These are phyloP conservation scores for Plantago ovata DNA, from an alignment of 257 asterid genomes.

Conservation along the genomic window DNA sequence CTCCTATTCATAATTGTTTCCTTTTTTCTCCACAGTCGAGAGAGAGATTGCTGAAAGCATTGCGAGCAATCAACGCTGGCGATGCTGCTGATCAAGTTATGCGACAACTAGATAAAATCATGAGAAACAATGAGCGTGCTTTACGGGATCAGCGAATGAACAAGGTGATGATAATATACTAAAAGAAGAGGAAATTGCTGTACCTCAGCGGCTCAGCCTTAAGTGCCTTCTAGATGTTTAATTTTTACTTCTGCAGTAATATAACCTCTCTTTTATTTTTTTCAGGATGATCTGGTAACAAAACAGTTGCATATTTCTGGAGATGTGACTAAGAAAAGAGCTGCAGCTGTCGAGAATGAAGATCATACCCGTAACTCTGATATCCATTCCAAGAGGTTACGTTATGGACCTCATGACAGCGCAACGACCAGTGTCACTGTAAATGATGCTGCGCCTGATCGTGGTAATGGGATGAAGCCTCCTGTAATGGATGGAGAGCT, in stretches of 20 bases:
- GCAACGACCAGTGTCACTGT: slow-evolving; percentile 35
- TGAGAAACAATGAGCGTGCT: slow-evolving; percentile 78
- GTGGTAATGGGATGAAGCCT: slow-evolving; percentile 52
- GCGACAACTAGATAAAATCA: slow-evolving; percentile 80
- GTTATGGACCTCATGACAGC: slow-evolving; percentile 45
- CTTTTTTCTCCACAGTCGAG: slow-evolving; percentile 54
- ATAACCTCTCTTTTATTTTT: slow-evolving; percentile 19
- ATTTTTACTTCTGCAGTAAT: slow-evolving; percentile 10
- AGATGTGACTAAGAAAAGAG: slow-evolving; percentile 69
- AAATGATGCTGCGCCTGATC: slow-evolving; percentile 49
- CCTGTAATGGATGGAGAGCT: slow-evolving; percentile 50
- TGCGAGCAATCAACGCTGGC: slow-evolving; percentile 93
- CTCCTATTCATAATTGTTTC: background rate
- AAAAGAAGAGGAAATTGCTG: background rate
- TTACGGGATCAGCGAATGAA: slow-evolving; percentile 64
- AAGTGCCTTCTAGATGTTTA: slow-evolving; percentile 18
- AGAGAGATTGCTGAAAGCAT: slow-evolving; percentile 73
- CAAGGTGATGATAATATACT: slow-evolving; percentile 52
- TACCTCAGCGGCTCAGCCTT: background rate
- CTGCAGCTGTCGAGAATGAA: slow-evolving; percentile 48
- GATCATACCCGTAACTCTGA: slow-evolving; percentile 48
- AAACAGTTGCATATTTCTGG: slow-evolving; percentile 45
- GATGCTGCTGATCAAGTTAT: slow-evolving; percentile 98
- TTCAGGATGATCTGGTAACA: slow-evolving; percentile 69
- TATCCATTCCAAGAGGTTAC: slow-evolving; percentile 48